Conservation (phyloP, 2,329 filamentous ascomycete species). For the Colletotrichum euphorbiae region DNA sequence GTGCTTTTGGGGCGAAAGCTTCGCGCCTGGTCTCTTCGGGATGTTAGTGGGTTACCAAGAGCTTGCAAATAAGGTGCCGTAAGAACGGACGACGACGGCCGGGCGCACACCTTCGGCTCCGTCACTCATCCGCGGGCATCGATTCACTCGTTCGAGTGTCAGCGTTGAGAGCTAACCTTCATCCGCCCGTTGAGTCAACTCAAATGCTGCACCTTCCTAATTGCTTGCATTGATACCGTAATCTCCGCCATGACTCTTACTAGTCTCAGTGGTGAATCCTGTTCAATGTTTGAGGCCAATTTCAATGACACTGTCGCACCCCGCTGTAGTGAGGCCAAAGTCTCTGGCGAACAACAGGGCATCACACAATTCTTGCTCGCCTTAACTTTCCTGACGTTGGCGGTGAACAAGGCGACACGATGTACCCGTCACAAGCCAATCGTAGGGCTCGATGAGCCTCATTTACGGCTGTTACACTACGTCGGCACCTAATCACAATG, state of each 20-base stretch:
- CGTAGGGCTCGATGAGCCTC: slow-evolving; percentile 17
- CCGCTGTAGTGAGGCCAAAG: background rate
- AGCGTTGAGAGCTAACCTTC: background rate
- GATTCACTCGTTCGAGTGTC: background rate
- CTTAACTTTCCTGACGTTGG: slow-evolving; percentile 4
- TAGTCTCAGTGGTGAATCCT: background rate
- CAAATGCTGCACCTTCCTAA: background rate
- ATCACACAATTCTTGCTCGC: slow-evolving; percentile 4
- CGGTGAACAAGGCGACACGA: slow-evolving; percentile 15
- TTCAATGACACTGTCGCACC: background rate
- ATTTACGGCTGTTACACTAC: slow-evolving; percentile 30
- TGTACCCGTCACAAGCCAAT: slow-evolving; percentile 8
- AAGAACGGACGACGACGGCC: background rate
- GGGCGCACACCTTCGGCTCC: background rate
- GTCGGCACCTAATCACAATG: slow-evolving; percentile 4
- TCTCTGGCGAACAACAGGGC: background rate
- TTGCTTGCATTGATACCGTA: background rate
- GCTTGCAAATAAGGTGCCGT: background rate
- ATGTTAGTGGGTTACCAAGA: slow-evolving; percentile 2
- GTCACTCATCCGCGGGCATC: background rate
- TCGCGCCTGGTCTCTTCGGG: background rate
- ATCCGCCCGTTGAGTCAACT: background rate
- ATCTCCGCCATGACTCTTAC: background rate
- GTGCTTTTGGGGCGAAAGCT: background rate
- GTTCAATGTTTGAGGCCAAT: background rate